Conservation (phyloP, 1,284 basidiomycete species). For the Tranzscheliella williamsii region DNA sequence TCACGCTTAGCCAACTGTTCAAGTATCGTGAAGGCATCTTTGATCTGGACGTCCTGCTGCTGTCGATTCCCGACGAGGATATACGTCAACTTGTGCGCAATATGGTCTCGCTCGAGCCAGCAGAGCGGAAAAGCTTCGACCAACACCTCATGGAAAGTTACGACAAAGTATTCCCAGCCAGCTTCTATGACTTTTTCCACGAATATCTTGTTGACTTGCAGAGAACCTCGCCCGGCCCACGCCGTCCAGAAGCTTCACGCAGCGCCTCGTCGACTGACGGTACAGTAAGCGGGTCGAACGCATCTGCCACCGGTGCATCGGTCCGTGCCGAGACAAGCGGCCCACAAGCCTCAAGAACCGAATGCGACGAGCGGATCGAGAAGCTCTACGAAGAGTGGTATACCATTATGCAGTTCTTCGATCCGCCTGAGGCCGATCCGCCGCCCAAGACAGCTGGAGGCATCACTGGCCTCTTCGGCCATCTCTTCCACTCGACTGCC, state of each 20-base stretch:
- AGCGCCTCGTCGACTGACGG: conserved; percentile 13
- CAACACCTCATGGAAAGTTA: conserved; percentile 77
- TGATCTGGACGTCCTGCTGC: conserved; percentile 74
- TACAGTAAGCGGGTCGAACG: conserved; percentile 21
- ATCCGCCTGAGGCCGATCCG: conserved; percentile 1
- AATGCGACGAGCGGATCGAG: conserved; percentile 57
- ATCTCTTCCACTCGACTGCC: neutral
- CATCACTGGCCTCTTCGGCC: neutral
- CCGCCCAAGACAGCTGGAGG: neutral
- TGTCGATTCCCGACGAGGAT: conserved; percentile 76
- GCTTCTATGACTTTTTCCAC: conserved; percentile 91
- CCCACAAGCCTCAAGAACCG: conserved; percentile 17
- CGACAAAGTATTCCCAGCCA: conserved; percentile 77
- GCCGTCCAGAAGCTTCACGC: neutral
- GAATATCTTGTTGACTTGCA: conserved; percentile 82
- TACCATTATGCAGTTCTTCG: conserved; percentile 36
- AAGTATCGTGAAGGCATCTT: conserved; percentile 88
- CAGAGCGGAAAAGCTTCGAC: conserved; percentile 78
- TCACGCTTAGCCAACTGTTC: conserved; percentile 92
- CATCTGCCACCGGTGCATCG: conserved; percentile 25
- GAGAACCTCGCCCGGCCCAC: conserved; percentile 62
- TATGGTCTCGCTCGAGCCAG: conserved; percentile 84
- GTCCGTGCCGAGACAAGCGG: conserved; percentile 12
- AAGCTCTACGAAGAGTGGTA: conserved; percentile 58
- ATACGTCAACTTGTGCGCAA: conserved; percentile 75